Conservation (phyloP, 768 basidiomycete species). For the Strobilomyces confusus region DNA sequence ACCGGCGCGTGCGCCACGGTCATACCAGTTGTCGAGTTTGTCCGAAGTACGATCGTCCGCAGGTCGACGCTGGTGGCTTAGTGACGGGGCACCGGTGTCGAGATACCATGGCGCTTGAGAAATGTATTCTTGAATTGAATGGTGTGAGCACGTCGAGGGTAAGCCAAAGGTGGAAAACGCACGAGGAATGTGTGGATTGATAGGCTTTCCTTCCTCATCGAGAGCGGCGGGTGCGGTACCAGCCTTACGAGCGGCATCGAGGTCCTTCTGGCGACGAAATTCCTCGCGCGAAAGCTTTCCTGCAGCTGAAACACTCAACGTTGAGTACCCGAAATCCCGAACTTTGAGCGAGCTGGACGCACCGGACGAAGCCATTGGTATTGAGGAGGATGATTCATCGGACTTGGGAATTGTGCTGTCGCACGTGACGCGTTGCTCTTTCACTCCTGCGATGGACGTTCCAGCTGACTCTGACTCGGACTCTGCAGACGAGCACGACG, state of each 20-base stretch:
- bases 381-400: background rate
- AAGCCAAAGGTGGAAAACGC: slow-evolving; percentile 29
- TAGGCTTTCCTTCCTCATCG: slow-evolving; percentile 91
- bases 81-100: slow-evolving; percentile 88
- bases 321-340: background rate
- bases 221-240: slow-evolving; percentile 96
- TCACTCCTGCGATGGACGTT: background rate
- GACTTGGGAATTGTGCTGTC: background rate
- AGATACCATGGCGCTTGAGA: slow-evolving; percentile 99
- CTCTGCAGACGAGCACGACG: slow-evolving; percentile 6
- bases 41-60: slow-evolving; percentile 50
- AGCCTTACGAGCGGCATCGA: slow-evolving; percentile 97
- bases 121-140: slow-evolving; percentile 75
- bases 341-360: background rate
- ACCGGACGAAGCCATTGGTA: slow-evolving; percentile 27
- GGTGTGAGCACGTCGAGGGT: background rate
- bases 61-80: slow-evolving; percentile 89
- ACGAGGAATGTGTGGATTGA: slow-evolving; percentile 99
- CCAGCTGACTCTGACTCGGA: slow-evolving; percentile 3
- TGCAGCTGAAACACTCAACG: slow-evolving; percentile 32
- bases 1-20: slow-evolving; percentile 77
- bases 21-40: slow-evolving; percentile 90
- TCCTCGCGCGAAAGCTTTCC: slow-evolving; percentile 94
- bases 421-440: slow-evolving; percentile 7
- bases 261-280: slow-evolving; percentile 91